Conservation (phyloP, 192 early-diverging fungal species). For the Neocallimastix lanati region DNA sequence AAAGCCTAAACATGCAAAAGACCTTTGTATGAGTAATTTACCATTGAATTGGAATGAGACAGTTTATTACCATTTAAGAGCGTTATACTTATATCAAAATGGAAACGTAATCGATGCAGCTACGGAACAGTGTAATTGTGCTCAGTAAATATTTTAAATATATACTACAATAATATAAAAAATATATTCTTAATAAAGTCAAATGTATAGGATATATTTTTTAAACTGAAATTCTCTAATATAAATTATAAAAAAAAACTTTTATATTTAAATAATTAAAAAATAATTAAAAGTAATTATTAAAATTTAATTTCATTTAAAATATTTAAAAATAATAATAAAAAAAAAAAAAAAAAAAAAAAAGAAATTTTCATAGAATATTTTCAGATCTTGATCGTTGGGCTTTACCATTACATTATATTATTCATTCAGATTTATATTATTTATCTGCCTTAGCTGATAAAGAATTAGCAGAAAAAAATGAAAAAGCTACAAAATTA, state of each 20-base stretch:
- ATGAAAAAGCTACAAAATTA: conserved; percentile 31
- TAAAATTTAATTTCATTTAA: background rate
- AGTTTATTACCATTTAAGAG: background rate
- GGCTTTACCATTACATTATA: background rate
- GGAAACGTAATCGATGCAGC: background rate
- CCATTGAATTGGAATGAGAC: background rate
- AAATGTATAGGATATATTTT: no score
- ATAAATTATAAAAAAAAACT: no score
- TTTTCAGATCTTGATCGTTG: background rate
- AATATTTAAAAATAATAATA: background rate
- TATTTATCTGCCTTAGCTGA: conserved; percentile 18
- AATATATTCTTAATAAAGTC: background rate
- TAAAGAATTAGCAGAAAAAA: conserved; percentile 8
- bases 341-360: no score
- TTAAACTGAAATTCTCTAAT: no score
- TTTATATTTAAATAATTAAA: no score
- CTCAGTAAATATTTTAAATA: background rate
- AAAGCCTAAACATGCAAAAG: no score
- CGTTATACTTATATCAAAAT: background rate
- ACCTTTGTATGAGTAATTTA: background rate
- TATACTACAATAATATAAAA: background rate
- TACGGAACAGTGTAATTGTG: background rate
- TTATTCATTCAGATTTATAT: background rate
- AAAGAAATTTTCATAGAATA: background rate
- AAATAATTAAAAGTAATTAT: background rate